Conservation (phyloP, 768 basidiomycete genomes). For the Serendipita sp. region DNA sequence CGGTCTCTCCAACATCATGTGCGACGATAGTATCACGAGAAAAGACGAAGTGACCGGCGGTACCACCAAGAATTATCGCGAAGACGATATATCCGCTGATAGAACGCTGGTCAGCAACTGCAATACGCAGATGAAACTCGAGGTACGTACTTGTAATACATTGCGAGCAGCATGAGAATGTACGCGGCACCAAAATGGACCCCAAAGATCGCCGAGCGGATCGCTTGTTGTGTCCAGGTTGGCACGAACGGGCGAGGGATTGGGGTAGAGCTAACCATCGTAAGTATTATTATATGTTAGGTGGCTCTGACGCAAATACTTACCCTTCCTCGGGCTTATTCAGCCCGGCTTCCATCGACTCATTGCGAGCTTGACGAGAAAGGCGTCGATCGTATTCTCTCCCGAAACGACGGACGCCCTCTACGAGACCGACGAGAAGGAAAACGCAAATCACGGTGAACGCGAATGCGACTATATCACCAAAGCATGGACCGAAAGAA, state of each 20-base stretch:
- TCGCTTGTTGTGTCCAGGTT: constrained; percentile 17
- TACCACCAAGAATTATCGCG: constrained; percentile 18
- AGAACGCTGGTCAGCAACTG: constrained; percentile 14
- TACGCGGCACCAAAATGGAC: constrained; percentile 19
- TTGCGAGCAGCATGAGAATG: constrained; percentile 20
- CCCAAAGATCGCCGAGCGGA: constrained; percentile 16
- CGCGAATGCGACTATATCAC: constrained; percentile 14
- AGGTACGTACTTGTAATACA: constrained; percentile 3
- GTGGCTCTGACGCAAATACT: neutral
- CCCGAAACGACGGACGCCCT: constrained; percentile 16
- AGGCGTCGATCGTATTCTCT: constrained; percentile 20
- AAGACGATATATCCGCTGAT: constrained; percentile 21
- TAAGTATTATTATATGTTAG: neutral
- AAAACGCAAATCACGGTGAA: constrained; percentile 21
- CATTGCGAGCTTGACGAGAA: neutral
- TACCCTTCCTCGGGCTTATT: neutral
- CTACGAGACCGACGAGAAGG: constrained; percentile 18
- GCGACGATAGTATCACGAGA: neutral
- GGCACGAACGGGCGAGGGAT: constrained; percentile 13
- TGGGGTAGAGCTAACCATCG: neutral
- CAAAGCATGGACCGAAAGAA: neutral
- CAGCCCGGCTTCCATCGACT: neutral
- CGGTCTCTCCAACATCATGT: neutral
- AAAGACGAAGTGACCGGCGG: neutral
- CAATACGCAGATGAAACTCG: neutral